Evolutionary conservation across 139 green algal species (phyloP).

Genomic region (Ettlia oleoabundans): DNA sequence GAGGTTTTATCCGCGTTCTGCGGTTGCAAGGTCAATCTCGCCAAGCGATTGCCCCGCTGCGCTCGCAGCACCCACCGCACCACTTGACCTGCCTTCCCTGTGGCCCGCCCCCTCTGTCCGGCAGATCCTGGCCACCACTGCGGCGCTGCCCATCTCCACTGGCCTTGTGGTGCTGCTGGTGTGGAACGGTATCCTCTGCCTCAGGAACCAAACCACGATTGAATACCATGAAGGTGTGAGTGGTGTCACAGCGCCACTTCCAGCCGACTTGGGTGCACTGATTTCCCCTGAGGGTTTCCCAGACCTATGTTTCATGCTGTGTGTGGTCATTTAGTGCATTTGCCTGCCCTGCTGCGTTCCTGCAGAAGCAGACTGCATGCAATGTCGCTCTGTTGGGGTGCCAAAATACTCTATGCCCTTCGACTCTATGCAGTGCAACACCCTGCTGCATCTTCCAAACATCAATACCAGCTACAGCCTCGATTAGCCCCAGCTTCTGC

Average conservation of each 20-base stretch:
- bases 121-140: conserved; percentile 62
- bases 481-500: no score
- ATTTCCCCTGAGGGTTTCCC: no score
- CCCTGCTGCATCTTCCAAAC: not conserved
- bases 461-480: no score
- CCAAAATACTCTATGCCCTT: no score
- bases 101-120: not conserved
- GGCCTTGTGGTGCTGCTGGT: conserved; percentile 73
- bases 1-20: no score
- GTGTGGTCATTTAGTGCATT: no score
- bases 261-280: no score
- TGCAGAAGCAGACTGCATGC: no score
- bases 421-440: not conserved
- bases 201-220: conserved; percentile 88
- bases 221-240: conserved; percentile 72
- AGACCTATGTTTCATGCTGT: no score
- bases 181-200: conserved; percentile 80
- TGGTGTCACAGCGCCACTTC: no score
- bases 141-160: conserved; percentile 61
- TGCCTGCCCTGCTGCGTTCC: no score
- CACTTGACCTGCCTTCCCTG: not conserved
- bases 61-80: not conserved
- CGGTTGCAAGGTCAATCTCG: not conserved
- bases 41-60: not conserved
- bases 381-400: no score